These are phyloP conservation scores for Globisporangium acanthophoron DNA, from an alignment of 352 stramenopile species.

Conservation along the genomic window DNA sequence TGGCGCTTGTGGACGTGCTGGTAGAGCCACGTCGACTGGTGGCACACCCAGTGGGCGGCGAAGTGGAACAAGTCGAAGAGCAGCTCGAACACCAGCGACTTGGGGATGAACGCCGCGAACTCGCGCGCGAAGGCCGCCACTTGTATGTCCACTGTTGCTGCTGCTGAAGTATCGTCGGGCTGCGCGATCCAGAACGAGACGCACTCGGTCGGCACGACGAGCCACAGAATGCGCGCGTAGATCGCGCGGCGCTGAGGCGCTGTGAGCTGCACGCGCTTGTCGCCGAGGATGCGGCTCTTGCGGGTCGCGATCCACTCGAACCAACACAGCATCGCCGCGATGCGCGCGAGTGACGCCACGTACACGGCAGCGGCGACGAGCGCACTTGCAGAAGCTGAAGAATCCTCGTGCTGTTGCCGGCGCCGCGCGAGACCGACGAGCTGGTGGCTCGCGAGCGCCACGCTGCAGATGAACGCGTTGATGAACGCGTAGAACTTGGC, in stretches of 20 bases:
- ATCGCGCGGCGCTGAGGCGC: constrained; percentile 32
- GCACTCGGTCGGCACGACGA: constrained; percentile 70
- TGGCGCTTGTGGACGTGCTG: constrained; percentile 81
- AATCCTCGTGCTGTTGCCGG: neutral
- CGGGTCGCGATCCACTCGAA: constrained; percentile 79
- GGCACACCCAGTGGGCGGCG: constrained; percentile 62
- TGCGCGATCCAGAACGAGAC: constrained; percentile 47
- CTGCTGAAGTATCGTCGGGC: neutral
- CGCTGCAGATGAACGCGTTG: constrained; percentile 73
- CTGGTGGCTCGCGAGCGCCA: constrained; percentile 30
- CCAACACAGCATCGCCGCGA: constrained; percentile 59
- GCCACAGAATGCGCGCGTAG: constrained; percentile 53
- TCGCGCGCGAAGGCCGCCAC: constrained; percentile 26
- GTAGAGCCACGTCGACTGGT: constrained; percentile 65
- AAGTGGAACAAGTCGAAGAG: constrained; percentile 88
- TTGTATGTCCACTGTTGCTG: neutral
- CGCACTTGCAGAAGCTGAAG: neutral
- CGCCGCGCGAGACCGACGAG: constrained; percentile 11
- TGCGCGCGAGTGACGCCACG: constrained; percentile 35
- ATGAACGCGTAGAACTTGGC: constrained; percentile 80
- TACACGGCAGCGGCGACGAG: constrained; percentile 29
- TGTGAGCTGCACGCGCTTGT: constrained; percentile 50
- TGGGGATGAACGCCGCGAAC: constrained; percentile 66
- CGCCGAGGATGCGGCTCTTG: constrained; percentile 59
- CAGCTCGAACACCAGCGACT: constrained; percentile 81